Evolutionary conservation across 352 stramenopile species (phyloP).

Genomic region (Phytophthora pisi): DNA sequence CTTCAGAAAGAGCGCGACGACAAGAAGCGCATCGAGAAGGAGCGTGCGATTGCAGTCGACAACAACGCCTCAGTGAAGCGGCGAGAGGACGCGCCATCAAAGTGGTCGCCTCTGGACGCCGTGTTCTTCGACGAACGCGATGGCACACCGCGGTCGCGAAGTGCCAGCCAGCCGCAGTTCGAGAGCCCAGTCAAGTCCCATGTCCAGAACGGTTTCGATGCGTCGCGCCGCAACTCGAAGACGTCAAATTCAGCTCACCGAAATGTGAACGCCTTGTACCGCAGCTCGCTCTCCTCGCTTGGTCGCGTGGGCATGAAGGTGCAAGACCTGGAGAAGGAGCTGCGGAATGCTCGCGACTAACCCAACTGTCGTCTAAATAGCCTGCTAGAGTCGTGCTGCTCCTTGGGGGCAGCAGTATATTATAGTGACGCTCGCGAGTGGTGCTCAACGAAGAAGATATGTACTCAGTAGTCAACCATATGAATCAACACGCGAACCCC

Average conservation of each 20-base stretch:
- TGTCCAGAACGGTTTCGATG: conserved; percentile 23
- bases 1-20: conserved; percentile 53
- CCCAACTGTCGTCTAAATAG: conserved; percentile 5
- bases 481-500: conserved; percentile 20
- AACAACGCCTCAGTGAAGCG: conserved; percentile 27
- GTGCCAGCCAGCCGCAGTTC: conserved; percentile 31
- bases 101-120: conserved; percentile 25
- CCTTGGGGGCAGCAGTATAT: conserved; percentile 15
- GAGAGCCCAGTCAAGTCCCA: conserved; percentile 44
- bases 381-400: conserved; percentile 16
- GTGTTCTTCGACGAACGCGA: conserved; percentile 25
- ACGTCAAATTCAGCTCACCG: conserved; percentile 24
- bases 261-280: conserved; percentile 44
- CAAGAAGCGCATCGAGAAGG: conserved; percentile 42
- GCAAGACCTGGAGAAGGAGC: conserved; percentile 75
- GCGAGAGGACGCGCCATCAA: conserved; percentile 22
- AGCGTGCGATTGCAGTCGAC: conserved; percentile 30
- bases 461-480: conserved; percentile 27
- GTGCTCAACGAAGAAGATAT: conserved; percentile 15
- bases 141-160: conserved; percentile 9
- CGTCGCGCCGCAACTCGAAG: conserved; percentile 28
- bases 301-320: conserved; percentile 66
- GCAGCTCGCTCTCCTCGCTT: conserved; percentile 59
- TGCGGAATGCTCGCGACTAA: conserved; percentile 37
- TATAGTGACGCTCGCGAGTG: conserved; percentile 21